phyloP scores from a whole-genome alignment of 495 filamentous ascomycete species.

The Penicillium lagena region DNA sequence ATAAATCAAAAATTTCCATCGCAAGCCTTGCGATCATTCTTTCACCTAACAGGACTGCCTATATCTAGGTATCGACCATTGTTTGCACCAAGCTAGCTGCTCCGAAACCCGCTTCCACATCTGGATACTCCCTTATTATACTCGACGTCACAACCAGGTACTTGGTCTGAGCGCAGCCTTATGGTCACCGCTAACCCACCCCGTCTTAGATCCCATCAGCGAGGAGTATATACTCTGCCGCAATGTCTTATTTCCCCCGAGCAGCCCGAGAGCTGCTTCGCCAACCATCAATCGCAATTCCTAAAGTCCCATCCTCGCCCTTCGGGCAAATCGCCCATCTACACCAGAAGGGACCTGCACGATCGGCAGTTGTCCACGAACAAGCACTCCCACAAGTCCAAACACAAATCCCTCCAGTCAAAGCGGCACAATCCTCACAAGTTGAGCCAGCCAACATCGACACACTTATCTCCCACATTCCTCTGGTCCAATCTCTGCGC shows the following conservation, averaged over 20 bases:
- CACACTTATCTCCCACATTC: constrained; percentile 62
- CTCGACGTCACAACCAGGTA: no score
- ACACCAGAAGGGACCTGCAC: constrained; percentile 19
- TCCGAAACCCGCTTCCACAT: no score
- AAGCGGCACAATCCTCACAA: constrained; percentile 4
- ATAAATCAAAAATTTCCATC: no score
- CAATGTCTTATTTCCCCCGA: constrained; percentile 7
- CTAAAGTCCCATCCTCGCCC: neutral
- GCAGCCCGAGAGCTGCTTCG: constrained; percentile 8
- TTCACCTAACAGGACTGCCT: no score
- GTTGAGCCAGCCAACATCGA: constrained; percentile 37
- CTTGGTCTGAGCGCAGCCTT: no score
- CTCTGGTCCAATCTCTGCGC: constrained; percentile 60
- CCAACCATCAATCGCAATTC: neutral
- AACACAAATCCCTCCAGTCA: neutral
- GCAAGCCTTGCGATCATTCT: no score
- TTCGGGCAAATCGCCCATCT: constrained; percentile 6
- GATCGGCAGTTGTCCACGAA: constrained; percentile 21
- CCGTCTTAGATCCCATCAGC: neutral
- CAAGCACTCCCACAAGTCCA: constrained; percentile 19
- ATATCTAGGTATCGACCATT: no score
- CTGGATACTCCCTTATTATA: no score
- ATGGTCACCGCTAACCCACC: no score
- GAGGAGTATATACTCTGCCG: neutral
- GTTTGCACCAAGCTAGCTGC: no score